Percentiles rank a stretch among this genome's conserved stretches.
Evolutionary conservation across 2,329 filamentous ascomycete species (phyloP).

Genomic region (Paecilomyces sp.): DNA sequence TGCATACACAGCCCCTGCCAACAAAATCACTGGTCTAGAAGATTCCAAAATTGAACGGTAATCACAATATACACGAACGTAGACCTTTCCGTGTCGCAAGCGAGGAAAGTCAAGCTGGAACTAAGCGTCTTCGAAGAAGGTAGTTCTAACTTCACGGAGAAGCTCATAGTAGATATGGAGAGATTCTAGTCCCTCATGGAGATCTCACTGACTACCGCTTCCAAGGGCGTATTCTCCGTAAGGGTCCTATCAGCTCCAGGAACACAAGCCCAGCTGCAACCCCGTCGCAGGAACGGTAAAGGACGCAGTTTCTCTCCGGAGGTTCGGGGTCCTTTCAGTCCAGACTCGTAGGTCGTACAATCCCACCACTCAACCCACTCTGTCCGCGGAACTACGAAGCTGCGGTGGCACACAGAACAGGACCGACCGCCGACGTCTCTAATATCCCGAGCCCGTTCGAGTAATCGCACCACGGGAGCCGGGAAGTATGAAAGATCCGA

Average conservation of each 20-base stretch:
- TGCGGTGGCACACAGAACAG: constrained; percentile 34
- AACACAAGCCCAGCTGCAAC: constrained; percentile 35
- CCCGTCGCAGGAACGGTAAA: constrained; percentile 32
- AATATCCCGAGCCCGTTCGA: constrained; percentile 27
- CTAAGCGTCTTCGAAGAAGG: neutral
- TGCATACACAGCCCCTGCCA: neutral
- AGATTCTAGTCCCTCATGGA: neutral
- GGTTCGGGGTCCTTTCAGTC: constrained; percentile 23
- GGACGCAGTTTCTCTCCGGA: constrained; percentile 25
- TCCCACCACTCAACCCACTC: constrained; percentile 42
- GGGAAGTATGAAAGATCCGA: constrained; percentile 28
- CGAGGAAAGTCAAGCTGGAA: neutral
- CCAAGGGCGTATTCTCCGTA: neutral
- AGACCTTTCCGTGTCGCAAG: neutral
- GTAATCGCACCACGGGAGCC: constrained; percentile 23
- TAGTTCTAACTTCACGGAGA: neutral
- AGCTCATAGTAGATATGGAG: neutral
- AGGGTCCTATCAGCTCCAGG: constrained; percentile 8
- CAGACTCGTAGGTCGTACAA: constrained; percentile 31
- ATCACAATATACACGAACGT: neutral
- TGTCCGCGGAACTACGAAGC: constrained; percentile 34
- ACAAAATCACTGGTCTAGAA: neutral
- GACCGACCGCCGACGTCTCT: constrained; percentile 28
- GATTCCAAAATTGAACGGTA: neutral
- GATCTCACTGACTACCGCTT: neutral